Percentiles rank a stretch among this genome's conserved stretches.
Conservation (phyloP, 202 grass and related monocot genomes). For the Schoenoplectus triqueter region DNA sequence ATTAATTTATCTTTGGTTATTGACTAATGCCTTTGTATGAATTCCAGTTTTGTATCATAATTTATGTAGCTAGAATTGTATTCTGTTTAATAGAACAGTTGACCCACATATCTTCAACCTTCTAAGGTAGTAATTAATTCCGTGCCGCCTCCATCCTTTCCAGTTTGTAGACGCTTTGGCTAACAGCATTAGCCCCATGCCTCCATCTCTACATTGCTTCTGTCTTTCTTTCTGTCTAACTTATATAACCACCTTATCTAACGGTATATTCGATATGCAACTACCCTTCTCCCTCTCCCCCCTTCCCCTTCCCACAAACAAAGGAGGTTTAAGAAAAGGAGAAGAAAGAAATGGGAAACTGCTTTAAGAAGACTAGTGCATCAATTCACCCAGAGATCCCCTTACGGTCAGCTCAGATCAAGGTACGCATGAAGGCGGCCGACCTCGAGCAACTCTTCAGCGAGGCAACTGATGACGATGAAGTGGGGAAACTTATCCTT, state of each 20-base stretch:
- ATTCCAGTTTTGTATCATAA: background rate
- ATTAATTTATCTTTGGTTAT: no score
- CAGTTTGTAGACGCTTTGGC: conserved; percentile 55
- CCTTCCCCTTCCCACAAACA: background rate
- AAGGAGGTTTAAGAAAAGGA: background rate
- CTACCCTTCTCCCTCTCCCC: background rate
- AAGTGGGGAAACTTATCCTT: conserved; percentile 54
- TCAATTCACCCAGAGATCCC: conserved; percentile 53
- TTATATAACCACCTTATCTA: conserved; percentile 41
- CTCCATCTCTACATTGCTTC: conserved; percentile 4
- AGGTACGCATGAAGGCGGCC: conserved; percentile 57
- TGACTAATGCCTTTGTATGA: no score
- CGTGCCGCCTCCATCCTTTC: conserved; percentile 45
- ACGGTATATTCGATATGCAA: background rate
- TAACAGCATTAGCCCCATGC: conserved; percentile 33
- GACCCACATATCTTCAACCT: background rate
- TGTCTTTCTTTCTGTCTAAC: conserved; percentile 29
- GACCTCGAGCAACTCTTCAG: conserved; percentile 50
- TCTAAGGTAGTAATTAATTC: conserved; percentile 12
- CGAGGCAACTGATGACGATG: background rate
- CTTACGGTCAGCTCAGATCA: conserved; percentile 42
- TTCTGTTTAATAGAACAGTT: background rate
- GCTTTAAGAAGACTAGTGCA: conserved; percentile 32
- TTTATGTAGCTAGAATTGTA: background rate
- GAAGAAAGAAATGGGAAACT: conserved; percentile 51